Conservation (phyloP, 202 grass and related monocot species). For the Thinopyrum obtusiflorum region DNA sequence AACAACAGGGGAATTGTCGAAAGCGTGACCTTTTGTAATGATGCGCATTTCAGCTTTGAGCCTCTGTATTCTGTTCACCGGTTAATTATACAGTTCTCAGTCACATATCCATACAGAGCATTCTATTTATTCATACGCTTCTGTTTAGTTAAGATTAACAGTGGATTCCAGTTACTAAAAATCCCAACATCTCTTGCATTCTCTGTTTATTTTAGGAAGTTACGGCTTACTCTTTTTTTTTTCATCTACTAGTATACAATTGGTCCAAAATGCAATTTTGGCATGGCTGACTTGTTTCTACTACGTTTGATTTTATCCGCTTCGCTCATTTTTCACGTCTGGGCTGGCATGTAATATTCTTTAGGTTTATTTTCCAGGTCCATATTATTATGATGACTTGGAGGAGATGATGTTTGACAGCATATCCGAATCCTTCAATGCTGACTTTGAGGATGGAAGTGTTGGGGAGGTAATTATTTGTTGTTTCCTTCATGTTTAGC, state of each 20-base stretch:
- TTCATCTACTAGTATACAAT: neutral
- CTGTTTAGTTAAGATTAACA: neutral
- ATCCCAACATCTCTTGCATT: neutral
- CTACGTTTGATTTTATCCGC: neutral
- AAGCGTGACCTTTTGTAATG: neutral
- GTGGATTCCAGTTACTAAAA: neutral
- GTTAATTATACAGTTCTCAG: neutral
- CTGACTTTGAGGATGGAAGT: slow-evolving; percentile 73
- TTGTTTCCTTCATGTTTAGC: neutral
- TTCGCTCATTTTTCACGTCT: neutral
- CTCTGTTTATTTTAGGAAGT: neutral
- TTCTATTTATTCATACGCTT: neutral
- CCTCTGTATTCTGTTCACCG: neutral
- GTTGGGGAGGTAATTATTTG: slow-evolving; percentile 58
- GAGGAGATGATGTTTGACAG: slow-evolving; percentile 50
- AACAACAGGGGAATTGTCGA: too few species aligned
- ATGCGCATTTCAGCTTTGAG: neutral
- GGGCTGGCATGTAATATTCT: neutral
- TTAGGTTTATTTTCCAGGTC: slow-evolving; percentile 35
- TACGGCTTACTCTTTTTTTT: neutral
- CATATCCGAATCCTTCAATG: slow-evolving; percentile 52
- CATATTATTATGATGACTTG: slow-evolving; percentile 78
- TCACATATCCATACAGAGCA: neutral
- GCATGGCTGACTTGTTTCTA: slow-evolving; percentile 1
- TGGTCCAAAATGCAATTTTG: neutral